Evolutionary conservation across 1,139 yeast genomes (phyloP).

Genomic region (Saccharomyces uvarum): DNA sequence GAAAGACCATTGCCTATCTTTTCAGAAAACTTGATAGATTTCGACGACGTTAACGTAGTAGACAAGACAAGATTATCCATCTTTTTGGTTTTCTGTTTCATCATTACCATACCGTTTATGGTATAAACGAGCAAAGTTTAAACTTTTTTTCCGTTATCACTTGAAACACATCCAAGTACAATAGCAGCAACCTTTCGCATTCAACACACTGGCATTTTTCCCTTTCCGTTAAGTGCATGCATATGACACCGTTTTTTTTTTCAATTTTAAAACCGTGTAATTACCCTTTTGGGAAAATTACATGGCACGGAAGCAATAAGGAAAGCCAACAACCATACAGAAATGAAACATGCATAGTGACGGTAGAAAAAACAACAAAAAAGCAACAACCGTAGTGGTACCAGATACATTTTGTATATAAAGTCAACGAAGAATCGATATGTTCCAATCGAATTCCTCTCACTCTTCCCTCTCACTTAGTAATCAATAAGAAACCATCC

Average conservation of each 20-base stretch:
- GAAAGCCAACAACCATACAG: background rate
- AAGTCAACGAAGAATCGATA: background rate
- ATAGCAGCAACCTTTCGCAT: background rate
- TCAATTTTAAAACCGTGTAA: background rate
- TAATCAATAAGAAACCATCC: background rate
- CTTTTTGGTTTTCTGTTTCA: conserved; percentile 1
- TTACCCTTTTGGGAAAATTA: background rate
- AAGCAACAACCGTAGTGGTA: background rate
- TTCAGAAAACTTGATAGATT: conserved; percentile 3
- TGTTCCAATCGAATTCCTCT: background rate
- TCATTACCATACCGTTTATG: conserved; percentile 5
- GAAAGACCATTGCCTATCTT: conserved; percentile 1
- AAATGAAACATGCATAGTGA: background rate
- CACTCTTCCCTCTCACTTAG: background rate
- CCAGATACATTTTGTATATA: background rate
- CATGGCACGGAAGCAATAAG: background rate
- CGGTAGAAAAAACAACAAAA: background rate
- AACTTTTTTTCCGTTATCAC: background rate
- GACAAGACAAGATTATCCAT: conserved; percentile 1
- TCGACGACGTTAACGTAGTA: conserved; percentile 3
- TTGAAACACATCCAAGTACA: background rate
- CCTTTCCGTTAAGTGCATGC: background rate
- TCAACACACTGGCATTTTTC: background rate
- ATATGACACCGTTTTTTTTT: background rate
- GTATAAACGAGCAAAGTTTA: background rate